Percentiles rank a stretch among this genome's conserved stretches.
phyloP scores from a whole-genome alignment of 2,329 filamentous ascomycete genomes.

The Beauveria scarabaeidicola region DNA sequence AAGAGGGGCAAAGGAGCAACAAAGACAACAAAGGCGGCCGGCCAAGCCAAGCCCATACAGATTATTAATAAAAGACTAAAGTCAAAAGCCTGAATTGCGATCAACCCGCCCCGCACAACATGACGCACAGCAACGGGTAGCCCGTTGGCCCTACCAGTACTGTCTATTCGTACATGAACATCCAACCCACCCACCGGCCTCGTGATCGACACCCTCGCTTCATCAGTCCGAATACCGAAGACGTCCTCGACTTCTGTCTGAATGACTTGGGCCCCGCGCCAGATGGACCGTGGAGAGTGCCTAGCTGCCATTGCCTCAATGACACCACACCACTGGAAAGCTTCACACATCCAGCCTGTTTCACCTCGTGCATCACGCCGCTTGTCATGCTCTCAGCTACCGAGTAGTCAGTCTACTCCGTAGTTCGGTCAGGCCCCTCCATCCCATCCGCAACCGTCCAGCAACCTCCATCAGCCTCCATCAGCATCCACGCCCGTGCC shows the following conservation, averaged over 20 bases:
- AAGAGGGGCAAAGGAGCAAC: not conserved
- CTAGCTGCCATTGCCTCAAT: not conserved
- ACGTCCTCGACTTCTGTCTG: not conserved
- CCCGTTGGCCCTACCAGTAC: not conserved
- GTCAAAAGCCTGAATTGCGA: not conserved
- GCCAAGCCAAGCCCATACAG: too few species aligned
- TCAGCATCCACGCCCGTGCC: not conserved
- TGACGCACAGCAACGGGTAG: not conserved
- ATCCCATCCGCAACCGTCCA: not conserved
- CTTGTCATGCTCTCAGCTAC: not conserved
- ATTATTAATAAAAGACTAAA: too few species aligned
- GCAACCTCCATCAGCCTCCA: not conserved
- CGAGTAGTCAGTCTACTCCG: too few species aligned
- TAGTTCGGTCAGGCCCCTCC: not conserved
- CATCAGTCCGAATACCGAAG: not conserved
- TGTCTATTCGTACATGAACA: not conserved
- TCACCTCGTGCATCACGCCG: not conserved
- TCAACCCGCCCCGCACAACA: not conserved
- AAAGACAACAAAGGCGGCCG: not conserved
- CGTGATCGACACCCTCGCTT: not conserved
- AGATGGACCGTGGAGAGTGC: not conserved
- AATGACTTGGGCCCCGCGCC: conserved; percentile 1
- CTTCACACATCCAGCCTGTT: not conserved
- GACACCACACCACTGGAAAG: not conserved
- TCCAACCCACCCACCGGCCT: not conserved